These are phyloP conservation scores for Ascocoryne sarcoides DNA, from an alignment of 2,329 filamentous ascomycete species.

Conservation along the genomic window DNA sequence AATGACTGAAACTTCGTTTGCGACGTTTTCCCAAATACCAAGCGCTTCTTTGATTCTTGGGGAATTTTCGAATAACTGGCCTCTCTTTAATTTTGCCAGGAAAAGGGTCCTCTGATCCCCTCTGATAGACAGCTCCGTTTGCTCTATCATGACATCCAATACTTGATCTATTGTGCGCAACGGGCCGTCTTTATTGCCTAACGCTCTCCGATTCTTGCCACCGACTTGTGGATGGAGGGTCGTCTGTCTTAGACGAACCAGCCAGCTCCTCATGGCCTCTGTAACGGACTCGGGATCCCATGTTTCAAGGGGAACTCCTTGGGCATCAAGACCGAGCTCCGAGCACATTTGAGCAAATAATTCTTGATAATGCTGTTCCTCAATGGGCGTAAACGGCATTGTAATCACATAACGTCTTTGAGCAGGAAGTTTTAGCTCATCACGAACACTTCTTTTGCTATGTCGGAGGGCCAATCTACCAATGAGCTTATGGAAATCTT, in stretches of 20 bases:
- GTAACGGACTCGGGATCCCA: constrained; percentile 56
- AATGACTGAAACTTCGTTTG: constrained; percentile 39
- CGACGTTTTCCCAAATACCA: constrained; percentile 55
- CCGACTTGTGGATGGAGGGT: constrained; percentile 82
- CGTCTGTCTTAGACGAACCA: constrained; percentile 70
- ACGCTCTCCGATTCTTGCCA: constrained; percentile 51
- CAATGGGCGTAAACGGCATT: constrained; percentile 80
- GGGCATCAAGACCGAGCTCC: constrained; percentile 53
- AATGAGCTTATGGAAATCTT: constrained; percentile 62
- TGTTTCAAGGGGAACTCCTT: constrained; percentile 58
- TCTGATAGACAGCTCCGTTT: constrained; percentile 60
- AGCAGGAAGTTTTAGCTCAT: constrained; percentile 69
- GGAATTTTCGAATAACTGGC: constrained; percentile 73
- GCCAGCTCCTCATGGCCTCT: constrained; percentile 68
- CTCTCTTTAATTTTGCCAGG: constrained; percentile 54
- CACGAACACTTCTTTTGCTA: constrained; percentile 70
- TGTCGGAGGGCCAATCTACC: constrained; percentile 68
- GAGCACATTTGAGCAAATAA: constrained; percentile 69
- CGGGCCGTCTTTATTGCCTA: constrained; percentile 56
- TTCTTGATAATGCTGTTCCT: constrained; percentile 79
- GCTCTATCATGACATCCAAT: constrained; percentile 82
- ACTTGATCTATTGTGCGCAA: constrained; percentile 81
- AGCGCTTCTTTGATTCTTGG: constrained; percentile 60
- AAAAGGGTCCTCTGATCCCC: constrained; percentile 61
- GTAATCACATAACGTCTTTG: constrained; percentile 85